phyloP scores from a whole-genome alignment of 306 rosid species.

The Quercus engelmannii region DNA sequence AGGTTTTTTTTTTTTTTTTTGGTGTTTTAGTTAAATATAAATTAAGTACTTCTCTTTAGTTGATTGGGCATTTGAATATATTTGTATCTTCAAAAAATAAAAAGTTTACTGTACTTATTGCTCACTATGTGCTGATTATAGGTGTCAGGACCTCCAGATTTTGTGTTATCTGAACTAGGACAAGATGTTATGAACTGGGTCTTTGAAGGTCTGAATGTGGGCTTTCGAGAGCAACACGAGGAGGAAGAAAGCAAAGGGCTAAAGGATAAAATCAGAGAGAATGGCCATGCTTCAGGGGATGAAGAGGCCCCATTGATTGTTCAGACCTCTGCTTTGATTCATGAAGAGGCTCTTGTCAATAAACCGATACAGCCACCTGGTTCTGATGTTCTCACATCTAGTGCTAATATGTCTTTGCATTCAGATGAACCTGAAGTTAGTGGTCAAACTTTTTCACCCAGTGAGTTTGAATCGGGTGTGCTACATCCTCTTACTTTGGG shows the following conservation, averaged over 20 bases:
- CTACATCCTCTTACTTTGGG: slow-evolving; percentile 48
- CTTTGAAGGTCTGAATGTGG: slow-evolving; percentile 40
- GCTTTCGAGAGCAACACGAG: slow-evolving; percentile 42
- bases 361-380: slow-evolving; percentile 33
- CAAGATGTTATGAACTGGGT: slow-evolving; percentile 46
- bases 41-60: too few relatives aligned
- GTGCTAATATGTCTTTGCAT: slow-evolving; percentile 19
- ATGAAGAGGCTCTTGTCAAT: slow-evolving; percentile 33
- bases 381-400: slow-evolving; percentile 40
- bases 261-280: slow-evolving; percentile 41
- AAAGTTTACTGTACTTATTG: background rate
- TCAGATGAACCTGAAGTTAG: slow-evolving; percentile 20
- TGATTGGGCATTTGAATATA: too few relatives aligned
- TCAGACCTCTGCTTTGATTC: slow-evolving; percentile 43
- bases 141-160: slow-evolving; percentile 40
- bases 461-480: slow-evolving; percentile 39
- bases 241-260: slow-evolving; percentile 33
- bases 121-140: slow-evolving; percentile 12
- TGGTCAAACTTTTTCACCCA: slow-evolving; percentile 38
- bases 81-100: too few relatives aligned
- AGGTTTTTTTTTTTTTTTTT: too few relatives aligned
- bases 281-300: slow-evolving; percentile 30
- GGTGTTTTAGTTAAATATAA: too few relatives aligned
- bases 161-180: slow-evolving; percentile 56
- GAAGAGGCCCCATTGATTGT: slow-evolving; percentile 45